These are phyloP conservation scores for Lipomyces starkeyi DNA, from an alignment of 805 yeast species.

Conservation along the genomic window DNA sequence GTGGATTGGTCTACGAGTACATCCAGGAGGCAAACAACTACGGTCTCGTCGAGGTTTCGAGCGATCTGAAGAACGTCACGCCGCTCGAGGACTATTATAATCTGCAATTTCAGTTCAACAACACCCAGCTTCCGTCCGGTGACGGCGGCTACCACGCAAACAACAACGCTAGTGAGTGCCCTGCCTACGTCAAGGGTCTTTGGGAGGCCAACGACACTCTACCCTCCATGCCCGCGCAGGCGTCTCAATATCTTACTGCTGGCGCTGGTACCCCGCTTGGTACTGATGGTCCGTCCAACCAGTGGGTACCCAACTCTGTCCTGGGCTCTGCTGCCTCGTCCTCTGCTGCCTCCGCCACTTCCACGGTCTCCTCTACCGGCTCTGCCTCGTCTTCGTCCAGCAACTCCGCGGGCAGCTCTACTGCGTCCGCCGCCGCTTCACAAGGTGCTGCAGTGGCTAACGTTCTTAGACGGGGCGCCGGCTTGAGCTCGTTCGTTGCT, in stretches of 20 bases:
- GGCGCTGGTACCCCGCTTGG: constrained; percentile 49
- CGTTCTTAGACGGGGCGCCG: constrained; percentile 2
- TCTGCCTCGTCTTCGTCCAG: constrained; percentile 26
- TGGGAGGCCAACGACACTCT: constrained; percentile 40
- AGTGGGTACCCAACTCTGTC: constrained; percentile 27
- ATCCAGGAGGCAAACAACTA: constrained; percentile 76
- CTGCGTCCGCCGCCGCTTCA: constrained; percentile 43
- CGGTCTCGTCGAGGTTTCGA: constrained; percentile 73
- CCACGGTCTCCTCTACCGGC: constrained; percentile 9
- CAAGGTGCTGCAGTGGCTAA: constrained; percentile 50
- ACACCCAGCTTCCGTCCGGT: constrained; percentile 45
- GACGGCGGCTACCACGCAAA: constrained; percentile 35
- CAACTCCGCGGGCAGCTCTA: constrained; percentile 41
- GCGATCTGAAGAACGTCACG: constrained; percentile 54
- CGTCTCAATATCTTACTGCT: constrained; percentile 45
- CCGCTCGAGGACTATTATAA: constrained; percentile 63
- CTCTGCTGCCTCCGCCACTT: constrained; percentile 16
- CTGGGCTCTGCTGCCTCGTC: constrained; percentile 9
- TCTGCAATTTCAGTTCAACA: constrained; percentile 61
- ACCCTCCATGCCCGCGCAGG: constrained; percentile 41
- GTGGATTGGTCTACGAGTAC: constrained; percentile 94
- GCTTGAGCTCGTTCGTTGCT: constrained; percentile 15
- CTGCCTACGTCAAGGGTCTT: constrained; percentile 40
- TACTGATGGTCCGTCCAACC: constrained; percentile 44
- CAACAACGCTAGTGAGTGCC: constrained; percentile 37